These are phyloP conservation scores for Debaryomyces robertsiae DNA, from an alignment of 1,139 yeast genomes.

Conservation along the genomic window DNA sequence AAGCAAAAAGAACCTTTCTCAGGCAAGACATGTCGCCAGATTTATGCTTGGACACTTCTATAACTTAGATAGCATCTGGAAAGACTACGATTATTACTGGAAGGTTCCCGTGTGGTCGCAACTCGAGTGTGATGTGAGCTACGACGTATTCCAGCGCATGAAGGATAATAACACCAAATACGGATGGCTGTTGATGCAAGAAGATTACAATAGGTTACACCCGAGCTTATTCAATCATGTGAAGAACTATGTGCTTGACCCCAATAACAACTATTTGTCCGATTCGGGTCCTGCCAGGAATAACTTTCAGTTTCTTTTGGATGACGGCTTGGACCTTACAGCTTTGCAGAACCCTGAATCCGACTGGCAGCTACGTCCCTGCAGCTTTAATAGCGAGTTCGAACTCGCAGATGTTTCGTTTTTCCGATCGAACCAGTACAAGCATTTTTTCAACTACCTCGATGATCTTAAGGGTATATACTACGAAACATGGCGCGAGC, in stretches of 20 bases:
- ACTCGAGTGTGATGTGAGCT: slow-evolving; percentile 57
- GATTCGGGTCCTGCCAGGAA: slow-evolving; percentile 11
- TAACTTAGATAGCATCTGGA: slow-evolving; percentile 25
- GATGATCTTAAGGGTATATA: slow-evolving; percentile 18
- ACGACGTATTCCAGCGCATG: slow-evolving; percentile 63
- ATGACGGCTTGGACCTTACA: slow-evolving; percentile 8
- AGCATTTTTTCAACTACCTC: slow-evolving; percentile 17
- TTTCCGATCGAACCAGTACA: slow-evolving; percentile 16
- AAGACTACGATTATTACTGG: slow-evolving; percentile 61
- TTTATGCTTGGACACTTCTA: slow-evolving; percentile 59
- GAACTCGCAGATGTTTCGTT: slow-evolving; percentile 20
- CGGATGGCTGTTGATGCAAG: slow-evolving; percentile 40
- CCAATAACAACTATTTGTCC: slow-evolving; percentile 9
- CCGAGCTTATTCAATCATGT: slow-evolving; percentile 17
- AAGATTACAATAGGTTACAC: slow-evolving; percentile 17
- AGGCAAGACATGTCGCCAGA: slow-evolving; percentile 62
- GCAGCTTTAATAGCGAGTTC: slow-evolving; percentile 20
- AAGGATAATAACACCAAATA: slow-evolving; percentile 51
- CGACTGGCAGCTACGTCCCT: slow-evolving; percentile 15
- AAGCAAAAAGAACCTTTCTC: slow-evolving; percentile 4
- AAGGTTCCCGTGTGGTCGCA: slow-evolving; percentile 64
- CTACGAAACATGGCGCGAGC: slow-evolving; percentile 24
- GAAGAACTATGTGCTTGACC: slow-evolving; percentile 11
- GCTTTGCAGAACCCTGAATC: slow-evolving; percentile 8
- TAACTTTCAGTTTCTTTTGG: slow-evolving; percentile 15